Percentiles rank a stretch among this genome's conserved stretches.
Conservation (phyloP, 2,329 filamentous ascomycete species). For the Colletotrichum incanum region DNA sequence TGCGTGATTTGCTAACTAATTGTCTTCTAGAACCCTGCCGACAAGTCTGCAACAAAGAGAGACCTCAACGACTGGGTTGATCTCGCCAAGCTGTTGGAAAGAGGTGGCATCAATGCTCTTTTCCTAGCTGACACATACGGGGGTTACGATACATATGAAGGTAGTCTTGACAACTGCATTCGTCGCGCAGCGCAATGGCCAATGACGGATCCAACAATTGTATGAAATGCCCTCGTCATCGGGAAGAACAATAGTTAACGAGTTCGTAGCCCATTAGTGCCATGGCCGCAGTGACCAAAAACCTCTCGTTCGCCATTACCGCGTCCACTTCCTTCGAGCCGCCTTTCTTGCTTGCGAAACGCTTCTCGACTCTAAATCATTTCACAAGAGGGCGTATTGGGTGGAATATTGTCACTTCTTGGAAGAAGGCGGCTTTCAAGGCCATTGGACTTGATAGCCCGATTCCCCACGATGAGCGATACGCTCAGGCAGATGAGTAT, state of each 20-base stretch:
- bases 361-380: conserved; percentile 75
- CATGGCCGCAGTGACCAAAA: conserved; percentile 78
- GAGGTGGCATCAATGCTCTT: conserved; percentile 74
- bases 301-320: conserved; percentile 74
- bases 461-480: conserved; percentile 74
- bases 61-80: conserved; percentile 76
- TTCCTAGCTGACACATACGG: conserved; percentile 79
- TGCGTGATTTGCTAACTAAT: conserved; percentile 10
- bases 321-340: conserved; percentile 75
- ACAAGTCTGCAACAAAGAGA: conserved; percentile 74
- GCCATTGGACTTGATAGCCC: conserved; percentile 72
- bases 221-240: conserved; percentile 51
- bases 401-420: conserved; percentile 77
- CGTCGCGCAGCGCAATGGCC: conserved; percentile 76
- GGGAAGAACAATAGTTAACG: background rate
- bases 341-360: conserved; percentile 73
- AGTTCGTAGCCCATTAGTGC: conserved; percentile 69
- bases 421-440: conserved; percentile 74
- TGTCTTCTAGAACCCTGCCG: conserved; percentile 67
- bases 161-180: conserved; percentile 73
- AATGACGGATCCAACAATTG: conserved; percentile 75
- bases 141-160: conserved; percentile 75
- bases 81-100: conserved; percentile 73
- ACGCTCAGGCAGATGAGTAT: conserved; percentile 75
- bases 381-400: conserved; percentile 73